Percentiles rank a stretch among this genome's conserved stretches.
Conservation (phyloP, 176 grass and related monocot genomes). For the Aegilops sharonensis region DNA sequence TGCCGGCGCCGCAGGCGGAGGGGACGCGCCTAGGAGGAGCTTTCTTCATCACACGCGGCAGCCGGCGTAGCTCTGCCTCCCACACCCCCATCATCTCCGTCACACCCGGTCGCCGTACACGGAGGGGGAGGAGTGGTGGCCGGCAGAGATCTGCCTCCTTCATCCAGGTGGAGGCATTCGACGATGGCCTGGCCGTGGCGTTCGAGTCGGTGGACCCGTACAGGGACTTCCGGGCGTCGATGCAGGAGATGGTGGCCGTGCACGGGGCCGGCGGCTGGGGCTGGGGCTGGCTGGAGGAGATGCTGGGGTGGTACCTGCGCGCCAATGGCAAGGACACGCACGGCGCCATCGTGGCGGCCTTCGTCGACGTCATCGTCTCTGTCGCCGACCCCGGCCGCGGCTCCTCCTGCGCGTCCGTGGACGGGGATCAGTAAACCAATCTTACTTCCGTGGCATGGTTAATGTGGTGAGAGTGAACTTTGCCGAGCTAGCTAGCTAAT, state of each 20-base stretch:
- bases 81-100: too few species aligned
- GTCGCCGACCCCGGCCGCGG: slow-evolving; percentile 34
- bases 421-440: not conserved
- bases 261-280: slow-evolving; percentile 40
- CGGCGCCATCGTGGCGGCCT: slow-evolving; percentile 57
- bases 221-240: slow-evolving; percentile 68
- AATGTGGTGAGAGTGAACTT: not conserved
- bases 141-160: too few species aligned
- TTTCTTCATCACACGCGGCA: too few species aligned
- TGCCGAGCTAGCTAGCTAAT: not conserved
- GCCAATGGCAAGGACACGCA: slow-evolving; percentile 57
- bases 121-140: too few species aligned
- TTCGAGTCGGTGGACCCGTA: slow-evolving; percentile 74
- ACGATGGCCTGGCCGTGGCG: slow-evolving; percentile 50
- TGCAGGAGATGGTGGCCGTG: slow-evolving; percentile 72
- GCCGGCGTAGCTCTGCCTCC: too few species aligned
- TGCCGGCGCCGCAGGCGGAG: too few species aligned
- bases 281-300: slow-evolving; percentile 73
- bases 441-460: not conserved
- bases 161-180: slow-evolving; percentile 6
- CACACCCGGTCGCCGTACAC: too few species aligned
- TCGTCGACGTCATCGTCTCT: slow-evolving; percentile 71
- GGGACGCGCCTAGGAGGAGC: too few species aligned
- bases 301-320: slow-evolving; percentile 67
- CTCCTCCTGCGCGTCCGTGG: slow-evolving; percentile 23